Base-by-base conservation (phyloP, 129 eudicot species). In the Oenanthe sinensis region DNA sequence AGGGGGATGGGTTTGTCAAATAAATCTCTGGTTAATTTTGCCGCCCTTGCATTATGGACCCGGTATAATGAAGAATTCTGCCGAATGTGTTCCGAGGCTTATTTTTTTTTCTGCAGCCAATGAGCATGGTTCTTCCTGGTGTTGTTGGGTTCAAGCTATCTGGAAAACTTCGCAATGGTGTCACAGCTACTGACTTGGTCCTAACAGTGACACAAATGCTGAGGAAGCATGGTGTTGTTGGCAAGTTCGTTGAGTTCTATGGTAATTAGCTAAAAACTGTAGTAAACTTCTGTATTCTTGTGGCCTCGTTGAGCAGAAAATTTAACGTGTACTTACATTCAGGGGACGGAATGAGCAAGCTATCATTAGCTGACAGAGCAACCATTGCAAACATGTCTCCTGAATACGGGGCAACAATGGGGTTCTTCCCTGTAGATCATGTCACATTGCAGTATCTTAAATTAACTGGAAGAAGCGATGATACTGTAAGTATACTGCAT, bases 351-450 rank as follows among this genome's bases (percentile, higher is more conserved):
- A 89, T 96, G 90, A 92, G 96, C 80, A 80, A 92, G 84, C 84
- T 96, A 79, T 90, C 99, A 63, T 84, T 96, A 45, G 99, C 99
- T 86, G 99, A 96, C 85, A 92, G 99, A 87, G 99, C 99, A 46
- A 96, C 99, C 65, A 92, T 92, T 78, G 97, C 99, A 72, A 96
- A 96, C 81, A 96, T 96, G 99, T 89, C 97, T 42, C 99, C 99
- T 0, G 97, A 96, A 84, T 96, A 96, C 81, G 99, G 99, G 75
- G 99, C 99, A 82, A 96, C 99, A 39, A 96, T 96, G 97, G 99
- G 99, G 4, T 96, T 96, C 93, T 96, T 96, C 88, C 99, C 97
- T n/a, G 99, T 96, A 11, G 99, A 96, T 87, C 95, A 89, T 82
- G 97, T 96, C 77, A 96, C 99, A 6, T 88, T 96, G 81, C 93